Percentiles rank a stretch among this genome's conserved stretches.
These are phyloP conservation scores for Fistulinella cinereoalba DNA, from an alignment of 1,284 basidiomycete species.

Conservation along the genomic window DNA sequence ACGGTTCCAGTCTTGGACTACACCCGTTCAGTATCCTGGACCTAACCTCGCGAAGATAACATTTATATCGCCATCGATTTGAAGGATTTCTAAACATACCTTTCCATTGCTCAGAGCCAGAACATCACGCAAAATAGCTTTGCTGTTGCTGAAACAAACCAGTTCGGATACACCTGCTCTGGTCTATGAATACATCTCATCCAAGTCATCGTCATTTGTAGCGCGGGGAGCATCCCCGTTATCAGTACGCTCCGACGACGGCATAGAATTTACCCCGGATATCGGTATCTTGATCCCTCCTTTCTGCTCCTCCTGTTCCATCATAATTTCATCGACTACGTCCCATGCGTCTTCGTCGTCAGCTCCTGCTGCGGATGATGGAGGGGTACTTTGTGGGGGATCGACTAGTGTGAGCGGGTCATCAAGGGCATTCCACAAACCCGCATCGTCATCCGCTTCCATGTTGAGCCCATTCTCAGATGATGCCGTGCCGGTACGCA, in stretches of 20 bases:
- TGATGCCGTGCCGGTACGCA: constrained; percentile 11
- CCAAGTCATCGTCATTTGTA: constrained; percentile 44
- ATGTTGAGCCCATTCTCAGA: constrained; percentile 20
- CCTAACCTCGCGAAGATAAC: constrained; percentile 29
- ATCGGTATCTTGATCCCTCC: constrained; percentile 15
- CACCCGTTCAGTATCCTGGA: no score
- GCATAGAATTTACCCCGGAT: constrained; percentile 21
- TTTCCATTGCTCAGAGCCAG: no score
- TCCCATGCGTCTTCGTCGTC: constrained; percentile 71
- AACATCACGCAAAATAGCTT: no score
- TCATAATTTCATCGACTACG: constrained; percentile 48
- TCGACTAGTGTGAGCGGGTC: constrained; percentile 12
- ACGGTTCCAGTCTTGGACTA: no score
- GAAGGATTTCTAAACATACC: no score
- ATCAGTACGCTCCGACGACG: constrained; percentile 27
- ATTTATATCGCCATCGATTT: constrained; percentile 24
- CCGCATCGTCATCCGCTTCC: constrained; percentile 52
- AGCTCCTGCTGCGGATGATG: constrained; percentile 21
- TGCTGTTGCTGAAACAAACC: no score
- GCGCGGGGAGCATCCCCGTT: constrained; percentile 15
- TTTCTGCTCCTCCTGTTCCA: constrained; percentile 13
- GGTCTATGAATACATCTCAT: constrained; percentile 50
- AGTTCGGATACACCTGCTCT: background rate
- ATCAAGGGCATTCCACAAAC: constrained; percentile 48
- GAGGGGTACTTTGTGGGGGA: constrained; percentile 7